Base-by-base conservation (phyloP, 129 eudicot species). In the Gnaphalium uliginosum region DNA sequence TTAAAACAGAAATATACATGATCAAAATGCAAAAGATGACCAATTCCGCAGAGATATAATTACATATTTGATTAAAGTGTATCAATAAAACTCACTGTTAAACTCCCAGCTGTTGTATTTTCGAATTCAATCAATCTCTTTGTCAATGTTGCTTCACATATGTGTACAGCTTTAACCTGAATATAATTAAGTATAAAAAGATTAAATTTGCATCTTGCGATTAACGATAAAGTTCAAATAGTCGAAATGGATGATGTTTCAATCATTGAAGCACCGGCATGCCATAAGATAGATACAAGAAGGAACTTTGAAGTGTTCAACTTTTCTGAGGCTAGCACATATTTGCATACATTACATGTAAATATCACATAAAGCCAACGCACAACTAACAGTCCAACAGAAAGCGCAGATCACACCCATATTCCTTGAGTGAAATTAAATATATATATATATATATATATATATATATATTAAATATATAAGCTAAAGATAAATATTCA, bases 41-140 rank as follows among this genome's bases (percentile, higher is more conserved):
- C 39, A 78, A 50, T 63, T 50, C 54, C 8, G 39, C 72, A 70
- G n/a, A 78, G 32, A 32, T 37, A 50, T 50, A 35, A 6, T 33
- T 35, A 35, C 6, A 35, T 35, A 35, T 35, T 35, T 35, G 8
- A 35, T 35, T 35, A 7, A 35, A 35, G 2, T 35, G 62, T 41
- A 78, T 66, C 63, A 80, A 22, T 25, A 76, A 56, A 69, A 73
- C 96, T 63, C 76, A 92, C 91, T 64, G 93, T 89, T 65, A 87
- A 84, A 67, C 91, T 74, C 63, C 87, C 96, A 2, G 97, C 91
- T 23, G 78, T 76, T 3, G 88, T 89, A 69, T 79, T 85, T 80
- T 88, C 97, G 70, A 92, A 92, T 76, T 92, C 97, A 76, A 92
- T 84, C 84, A 92, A 73, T 63, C 91, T 84, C 83, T 87, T 87